Conservation (phyloP, 371 early-diverging fungal species). For the Circinella umbellata region DNA sequence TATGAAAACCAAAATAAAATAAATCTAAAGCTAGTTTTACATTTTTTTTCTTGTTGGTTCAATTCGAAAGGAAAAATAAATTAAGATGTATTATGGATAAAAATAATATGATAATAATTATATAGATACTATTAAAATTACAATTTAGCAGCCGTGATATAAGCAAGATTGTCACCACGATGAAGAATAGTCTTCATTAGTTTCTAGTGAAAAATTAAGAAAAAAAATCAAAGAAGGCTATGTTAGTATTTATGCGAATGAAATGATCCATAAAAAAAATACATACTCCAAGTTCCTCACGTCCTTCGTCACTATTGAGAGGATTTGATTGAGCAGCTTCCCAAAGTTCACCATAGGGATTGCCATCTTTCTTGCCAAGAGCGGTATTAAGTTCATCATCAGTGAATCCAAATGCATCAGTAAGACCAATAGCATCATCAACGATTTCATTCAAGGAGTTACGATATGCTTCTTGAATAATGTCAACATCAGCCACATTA, state of each 20-base stretch:
- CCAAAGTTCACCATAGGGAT: slow-evolving; percentile 72
- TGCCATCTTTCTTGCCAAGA: slow-evolving; percentile 68
- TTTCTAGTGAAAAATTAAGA: slow-evolving; percentile 18
- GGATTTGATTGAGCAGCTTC: slow-evolving; percentile 68
- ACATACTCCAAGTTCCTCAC: slow-evolving; percentile 28
- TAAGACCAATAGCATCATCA: slow-evolving; percentile 64
- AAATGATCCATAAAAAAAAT: neutral
- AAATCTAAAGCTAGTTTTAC: too few species aligned
- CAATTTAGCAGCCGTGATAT: slow-evolving; percentile 25
- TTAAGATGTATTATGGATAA: too few species aligned
- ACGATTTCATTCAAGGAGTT: slow-evolving; percentile 40
- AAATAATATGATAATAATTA: too few species aligned
- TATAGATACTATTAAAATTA: slow-evolving; percentile 4
- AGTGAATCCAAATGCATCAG: slow-evolving; percentile 72
- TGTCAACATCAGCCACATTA: slow-evolving; percentile 26
- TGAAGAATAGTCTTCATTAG: slow-evolving; percentile 23
- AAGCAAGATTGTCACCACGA: slow-evolving; percentile 23
- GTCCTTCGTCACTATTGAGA: slow-evolving; percentile 48
- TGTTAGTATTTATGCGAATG: too few species aligned
- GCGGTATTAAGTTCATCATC: slow-evolving; percentile 69
- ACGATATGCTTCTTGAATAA: slow-evolving; percentile 33
- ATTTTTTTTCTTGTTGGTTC: too few species aligned
- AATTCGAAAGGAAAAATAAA: too few species aligned
- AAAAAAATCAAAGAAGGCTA: neutral
- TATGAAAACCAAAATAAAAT: too few species aligned